Conservation (phyloP, 176 grass and related monocot genomes). For the Luzula sylvatica region DNA sequence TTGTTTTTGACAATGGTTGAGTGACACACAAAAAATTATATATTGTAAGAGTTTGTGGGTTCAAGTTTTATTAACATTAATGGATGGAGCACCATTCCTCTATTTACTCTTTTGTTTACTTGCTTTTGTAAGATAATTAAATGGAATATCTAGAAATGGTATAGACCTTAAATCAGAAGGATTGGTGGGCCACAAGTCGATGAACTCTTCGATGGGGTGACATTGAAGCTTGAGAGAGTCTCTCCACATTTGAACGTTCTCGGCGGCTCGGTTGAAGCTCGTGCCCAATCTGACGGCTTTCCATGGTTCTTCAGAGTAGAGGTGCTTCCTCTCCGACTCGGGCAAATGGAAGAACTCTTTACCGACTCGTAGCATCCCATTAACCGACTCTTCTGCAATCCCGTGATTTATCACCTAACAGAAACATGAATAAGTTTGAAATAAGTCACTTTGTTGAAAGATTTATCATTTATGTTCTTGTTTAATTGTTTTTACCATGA, state of each 20-base stretch:
- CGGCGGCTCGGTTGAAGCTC: conserved; percentile 80
- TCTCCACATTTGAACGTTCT: conserved; percentile 77
- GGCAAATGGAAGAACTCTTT: conserved; percentile 91
- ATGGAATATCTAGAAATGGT: not conserved
- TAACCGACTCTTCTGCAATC: conserved; percentile 36
- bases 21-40: too few species aligned
- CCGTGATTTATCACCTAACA: conserved; percentile 65
- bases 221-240: conserved; percentile 82
- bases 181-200: conserved; percentile 70
- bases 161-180: conserved; percentile 49
- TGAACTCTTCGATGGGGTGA: conserved; percentile 60
- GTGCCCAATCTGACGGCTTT: conserved; percentile 65
- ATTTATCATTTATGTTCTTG: not conserved
- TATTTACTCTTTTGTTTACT: too few species aligned
- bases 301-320: conserved; percentile 78
- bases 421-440: not conserved
- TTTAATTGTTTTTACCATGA: conserved; percentile 41
- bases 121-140: too few species aligned
- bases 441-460: not conserved
- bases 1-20: too few species aligned
- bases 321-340: conserved; percentile 72
- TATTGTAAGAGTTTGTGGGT: too few species aligned
- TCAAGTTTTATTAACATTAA: too few species aligned
- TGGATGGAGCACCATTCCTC: too few species aligned
- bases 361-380: conserved; percentile 49